phyloP scores from a whole-genome alignment of 768 basidiomycete genomes.

The Crepidotus variabilis region DNA sequence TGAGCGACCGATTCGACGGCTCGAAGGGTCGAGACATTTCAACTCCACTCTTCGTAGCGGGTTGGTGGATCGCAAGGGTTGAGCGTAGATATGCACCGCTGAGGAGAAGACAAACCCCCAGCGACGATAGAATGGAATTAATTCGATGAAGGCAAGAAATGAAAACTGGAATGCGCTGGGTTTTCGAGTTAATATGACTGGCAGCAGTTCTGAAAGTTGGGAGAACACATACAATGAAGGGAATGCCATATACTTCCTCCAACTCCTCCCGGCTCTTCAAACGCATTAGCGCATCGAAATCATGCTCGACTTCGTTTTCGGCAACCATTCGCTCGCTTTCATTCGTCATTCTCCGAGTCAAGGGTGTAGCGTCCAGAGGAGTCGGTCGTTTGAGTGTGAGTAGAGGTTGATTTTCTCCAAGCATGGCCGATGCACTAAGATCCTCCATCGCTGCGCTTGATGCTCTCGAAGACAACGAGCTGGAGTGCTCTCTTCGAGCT shows the following conservation, averaged over 20 bases:
- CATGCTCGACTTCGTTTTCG: conserved; percentile 50
- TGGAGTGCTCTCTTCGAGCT: conserved; percentile 7
- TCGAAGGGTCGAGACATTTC: neutral
- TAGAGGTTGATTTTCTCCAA: conserved; percentile 34
- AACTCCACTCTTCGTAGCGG: conserved; percentile 7
- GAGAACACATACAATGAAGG: conserved; percentile 61
- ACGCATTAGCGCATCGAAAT: conserved; percentile 61
- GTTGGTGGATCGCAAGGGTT: conserved; percentile 32
- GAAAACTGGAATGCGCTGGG: conserved; percentile 73
- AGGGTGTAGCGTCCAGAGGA: neutral
- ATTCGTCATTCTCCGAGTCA: conserved; percentile 13
- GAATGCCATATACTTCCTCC: conserved; percentile 77
- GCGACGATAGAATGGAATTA: conserved; percentile 65
- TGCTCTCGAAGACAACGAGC: conserved; percentile 8
- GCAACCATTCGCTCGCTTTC: conserved; percentile 16
- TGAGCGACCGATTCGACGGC: conserved; percentile 30
- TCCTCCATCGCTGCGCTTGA: neutral
- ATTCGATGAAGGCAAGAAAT: conserved; percentile 74
- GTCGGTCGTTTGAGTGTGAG: conserved; percentile 12
- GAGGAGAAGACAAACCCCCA: conserved; percentile 63
- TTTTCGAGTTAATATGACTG: conserved; percentile 6
- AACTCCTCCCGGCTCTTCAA: conserved; percentile 70
- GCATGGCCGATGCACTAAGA: neutral
- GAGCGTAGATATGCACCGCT: conserved; percentile 61
- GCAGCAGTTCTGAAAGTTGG: neutral